These are phyloP conservation scores for Xylaria sp. DNA, from an alignment of 2,329 filamentous ascomycete species.

Conservation along the genomic window DNA sequence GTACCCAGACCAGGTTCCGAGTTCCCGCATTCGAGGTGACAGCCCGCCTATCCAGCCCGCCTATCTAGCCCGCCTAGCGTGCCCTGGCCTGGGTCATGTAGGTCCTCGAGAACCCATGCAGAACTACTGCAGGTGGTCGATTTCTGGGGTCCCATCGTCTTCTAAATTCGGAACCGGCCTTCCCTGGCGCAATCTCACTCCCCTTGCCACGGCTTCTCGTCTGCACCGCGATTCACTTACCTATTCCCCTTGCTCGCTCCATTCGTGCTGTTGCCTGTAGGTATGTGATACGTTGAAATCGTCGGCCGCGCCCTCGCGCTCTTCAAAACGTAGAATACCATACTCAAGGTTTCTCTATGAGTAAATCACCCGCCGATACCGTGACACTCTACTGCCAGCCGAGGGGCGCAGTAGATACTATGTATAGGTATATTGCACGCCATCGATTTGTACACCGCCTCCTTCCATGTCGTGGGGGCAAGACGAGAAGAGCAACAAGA, in stretches of 20 bases:
- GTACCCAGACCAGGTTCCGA: not conserved
- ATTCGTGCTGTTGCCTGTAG: not conserved
- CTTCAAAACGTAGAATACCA: not conserved
- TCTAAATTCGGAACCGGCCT: slow-evolving; percentile 37
- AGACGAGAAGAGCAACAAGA: not conserved
- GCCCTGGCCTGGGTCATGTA: not conserved
- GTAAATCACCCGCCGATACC: not conserved
- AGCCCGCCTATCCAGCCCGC: slow-evolving; percentile 1
- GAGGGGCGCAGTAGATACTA: not conserved
- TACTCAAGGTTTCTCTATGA: not conserved
- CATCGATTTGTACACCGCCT: slow-evolving; percentile 9
- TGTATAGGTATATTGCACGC: not conserved
- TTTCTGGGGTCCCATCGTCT: slow-evolving; percentile 31
- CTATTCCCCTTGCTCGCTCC: not conserved
- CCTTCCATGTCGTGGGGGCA: slow-evolving; percentile 3
- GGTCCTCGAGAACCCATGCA: slow-evolving; percentile 19
- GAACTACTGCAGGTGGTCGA: slow-evolving; percentile 34
- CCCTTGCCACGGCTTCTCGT: slow-evolving; percentile 12
- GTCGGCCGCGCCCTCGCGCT: not conserved
- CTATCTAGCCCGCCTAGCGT: not conserved
- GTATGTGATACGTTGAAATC: not conserved
- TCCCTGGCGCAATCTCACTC: slow-evolving; percentile 15
- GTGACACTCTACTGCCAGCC: slow-evolving; percentile 8
- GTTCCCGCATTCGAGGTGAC: slow-evolving; percentile 13
- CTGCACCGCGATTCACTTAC: not conserved